phyloP scores from a whole-genome alignment of 768 basidiomycete genomes.

The Tricholoma saponaceum region DNA sequence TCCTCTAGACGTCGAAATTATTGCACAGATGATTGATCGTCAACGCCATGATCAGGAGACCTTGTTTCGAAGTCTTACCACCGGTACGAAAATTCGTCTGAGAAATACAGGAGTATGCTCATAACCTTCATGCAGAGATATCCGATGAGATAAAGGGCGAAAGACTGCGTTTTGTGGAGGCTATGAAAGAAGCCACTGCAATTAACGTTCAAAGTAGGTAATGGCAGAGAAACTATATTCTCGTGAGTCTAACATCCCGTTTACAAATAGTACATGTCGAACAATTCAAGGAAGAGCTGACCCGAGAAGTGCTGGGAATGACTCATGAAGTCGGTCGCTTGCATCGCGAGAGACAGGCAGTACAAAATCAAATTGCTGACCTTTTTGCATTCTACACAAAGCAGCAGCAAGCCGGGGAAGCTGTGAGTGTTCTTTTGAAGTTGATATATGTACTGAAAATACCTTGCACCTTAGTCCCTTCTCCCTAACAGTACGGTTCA shows the following conservation, averaged over 20 bases:
- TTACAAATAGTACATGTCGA: constrained; percentile 68
- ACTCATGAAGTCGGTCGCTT: constrained; percentile 69
- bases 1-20: constrained; percentile 8
- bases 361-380: constrained; percentile 71
- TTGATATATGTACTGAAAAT: neutral
- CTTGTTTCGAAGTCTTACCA: constrained; percentile 61
- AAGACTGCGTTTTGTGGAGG: constrained; percentile 81
- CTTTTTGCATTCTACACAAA: constrained; percentile 70
- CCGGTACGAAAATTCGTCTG: constrained; percentile 35
- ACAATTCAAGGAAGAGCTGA: constrained; percentile 80
- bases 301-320: constrained; percentile 69
- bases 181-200: constrained; percentile 91
- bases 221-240: neutral
- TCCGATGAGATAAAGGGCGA: constrained; percentile 84
- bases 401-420: constrained; percentile 39
- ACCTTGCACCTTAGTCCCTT: neutral
- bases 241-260: neutral
- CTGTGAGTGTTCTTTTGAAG: neutral
- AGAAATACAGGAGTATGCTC: neutral
- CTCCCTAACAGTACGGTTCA: neutral
- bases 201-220: constrained; percentile 76
- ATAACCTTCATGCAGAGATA: constrained; percentile 46
- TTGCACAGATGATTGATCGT: constrained; percentile 59
- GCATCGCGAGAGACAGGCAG: constrained; percentile 57
- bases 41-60: constrained; percentile 73